Percentiles rank a stretch among this genome's conserved stretches.
phyloP scores from a whole-genome alignment of 305 asterid genomes.

The Fraxinus nigra region DNA sequence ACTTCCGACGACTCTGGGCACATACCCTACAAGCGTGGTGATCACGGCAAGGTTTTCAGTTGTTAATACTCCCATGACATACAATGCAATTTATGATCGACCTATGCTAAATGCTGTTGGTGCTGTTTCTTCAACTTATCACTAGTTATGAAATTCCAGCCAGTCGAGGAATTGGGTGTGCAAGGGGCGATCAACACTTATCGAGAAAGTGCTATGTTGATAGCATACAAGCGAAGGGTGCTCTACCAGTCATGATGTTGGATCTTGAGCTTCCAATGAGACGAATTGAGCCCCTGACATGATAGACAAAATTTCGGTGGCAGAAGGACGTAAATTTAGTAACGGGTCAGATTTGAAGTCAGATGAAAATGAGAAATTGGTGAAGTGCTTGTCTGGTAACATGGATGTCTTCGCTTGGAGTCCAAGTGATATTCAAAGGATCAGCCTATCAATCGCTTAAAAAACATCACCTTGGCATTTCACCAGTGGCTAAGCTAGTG shows the following conservation, averaged over 20 bases:
- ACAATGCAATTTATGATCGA: neutral
- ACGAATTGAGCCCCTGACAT: no score
- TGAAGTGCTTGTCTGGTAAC: no score
- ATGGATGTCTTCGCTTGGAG: no score
- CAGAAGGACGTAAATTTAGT: no score
- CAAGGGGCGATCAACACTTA: neutral
- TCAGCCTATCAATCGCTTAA: no score
- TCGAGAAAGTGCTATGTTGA: neutral
- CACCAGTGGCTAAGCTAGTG: no score
- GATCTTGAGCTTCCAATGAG: neutral
- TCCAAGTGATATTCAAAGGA: no score
- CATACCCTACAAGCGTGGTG: neutral
- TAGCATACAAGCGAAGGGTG: neutral
- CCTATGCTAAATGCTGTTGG: neutral
- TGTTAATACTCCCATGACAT: neutral
- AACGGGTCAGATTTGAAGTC: no score
- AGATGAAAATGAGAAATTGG: no score
- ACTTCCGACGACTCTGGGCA: neutral
- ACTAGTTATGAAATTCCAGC: neutral
- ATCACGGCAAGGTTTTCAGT: neutral
- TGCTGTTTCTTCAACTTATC: neutral
- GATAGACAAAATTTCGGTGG: no score
- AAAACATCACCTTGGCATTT: no score
- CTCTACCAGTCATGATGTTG: neutral
- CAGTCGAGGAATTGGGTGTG: neutral